These are phyloP conservation scores for Myotisia sp. DNA, from an alignment of 2,329 filamentous ascomycete species.

Conservation along the genomic window DNA sequence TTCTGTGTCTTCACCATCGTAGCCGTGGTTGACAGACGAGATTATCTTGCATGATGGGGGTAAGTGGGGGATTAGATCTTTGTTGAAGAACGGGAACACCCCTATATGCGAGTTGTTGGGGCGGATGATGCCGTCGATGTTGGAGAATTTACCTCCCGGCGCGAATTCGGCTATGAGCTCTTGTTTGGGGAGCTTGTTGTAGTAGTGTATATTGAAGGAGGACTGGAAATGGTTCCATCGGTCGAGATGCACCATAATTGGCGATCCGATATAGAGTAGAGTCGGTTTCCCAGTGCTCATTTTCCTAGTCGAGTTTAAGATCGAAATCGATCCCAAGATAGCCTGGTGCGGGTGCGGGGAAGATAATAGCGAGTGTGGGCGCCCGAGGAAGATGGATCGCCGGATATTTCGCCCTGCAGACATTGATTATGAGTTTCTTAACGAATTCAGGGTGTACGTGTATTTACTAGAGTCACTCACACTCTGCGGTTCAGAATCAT, in stretches of 20 bases:
- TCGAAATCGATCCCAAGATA: too few relatives aligned
- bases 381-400: too few relatives aligned
- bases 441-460: too few relatives aligned
- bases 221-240: slow-evolving; percentile 10
- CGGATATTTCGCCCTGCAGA: too few relatives aligned
- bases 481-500: too few relatives aligned
- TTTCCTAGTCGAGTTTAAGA: too few relatives aligned
- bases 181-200: slow-evolving; percentile 7
- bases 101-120: slow-evolving; percentile 7
- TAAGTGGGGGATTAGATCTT: slow-evolving; percentile 11
- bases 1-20: slow-evolving; percentile 11
- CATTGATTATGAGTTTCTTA: too few relatives aligned
- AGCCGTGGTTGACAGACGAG: slow-evolving; percentile 11
- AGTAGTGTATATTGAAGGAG: slow-evolving; percentile 10
- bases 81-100: slow-evolving; percentile 8
- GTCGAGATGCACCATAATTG: slow-evolving; percentile 7
- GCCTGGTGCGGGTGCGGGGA: too few relatives aligned
- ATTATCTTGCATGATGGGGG: slow-evolving; percentile 10
- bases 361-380: too few relatives aligned
- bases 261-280: slow-evolving; percentile 10
- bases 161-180: slow-evolving; percentile 9
- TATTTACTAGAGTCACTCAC: too few relatives aligned
- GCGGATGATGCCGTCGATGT: slow-evolving; percentile 11
- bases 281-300: slow-evolving; percentile 9
- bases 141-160: slow-evolving; percentile 9